These are phyloP conservation scores for Gnomoniopsis smithogilvyi DNA, from an alignment of 2,329 filamentous ascomycete species.

Conservation along the genomic window DNA sequence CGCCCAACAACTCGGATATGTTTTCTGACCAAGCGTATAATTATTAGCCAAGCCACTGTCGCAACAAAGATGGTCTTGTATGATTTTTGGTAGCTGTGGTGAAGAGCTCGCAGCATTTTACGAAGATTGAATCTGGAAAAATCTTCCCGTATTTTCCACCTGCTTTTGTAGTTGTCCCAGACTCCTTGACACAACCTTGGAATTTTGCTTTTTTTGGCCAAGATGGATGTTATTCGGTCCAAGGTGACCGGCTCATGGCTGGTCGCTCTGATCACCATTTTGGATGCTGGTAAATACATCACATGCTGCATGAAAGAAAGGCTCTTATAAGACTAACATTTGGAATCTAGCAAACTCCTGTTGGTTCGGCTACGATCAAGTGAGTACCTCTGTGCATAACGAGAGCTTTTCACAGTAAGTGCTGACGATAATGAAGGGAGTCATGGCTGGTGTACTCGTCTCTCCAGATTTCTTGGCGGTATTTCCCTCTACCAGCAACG, in stretches of 20 bases:
- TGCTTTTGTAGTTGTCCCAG: too few relatives aligned
- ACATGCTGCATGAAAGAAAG: not conserved
- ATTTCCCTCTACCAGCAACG: slow-evolving; percentile 34
- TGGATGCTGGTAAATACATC: slow-evolving; percentile 11
- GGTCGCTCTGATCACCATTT: slow-evolving; percentile 15
- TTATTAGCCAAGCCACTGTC: too few relatives aligned
- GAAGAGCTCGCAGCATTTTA: too few relatives aligned
- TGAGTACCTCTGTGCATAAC: not conserved
- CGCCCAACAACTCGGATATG: not conserved
- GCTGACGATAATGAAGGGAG: slow-evolving; percentile 27
- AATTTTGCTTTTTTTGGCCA: not conserved
- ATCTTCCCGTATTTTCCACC: too few relatives aligned
- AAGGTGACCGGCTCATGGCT: slow-evolving; percentile 15
- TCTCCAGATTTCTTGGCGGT: slow-evolving; percentile 35
- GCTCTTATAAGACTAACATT: not conserved
- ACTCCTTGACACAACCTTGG: not conserved
- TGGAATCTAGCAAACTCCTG: slow-evolving; percentile 11
- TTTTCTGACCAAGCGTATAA: too few relatives aligned
- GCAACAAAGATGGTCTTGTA: too few relatives aligned
- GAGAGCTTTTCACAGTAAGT: not conserved
- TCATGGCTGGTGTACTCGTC: slow-evolving; percentile 40
- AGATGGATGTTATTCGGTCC: slow-evolving; percentile 2
- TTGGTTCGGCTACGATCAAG: slow-evolving; percentile 20
- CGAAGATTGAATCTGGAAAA: too few relatives aligned
- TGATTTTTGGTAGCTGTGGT: too few relatives aligned